Conservation (phyloP, 768 basidiomycete genomes). For the Chalciporus chontae region DNA sequence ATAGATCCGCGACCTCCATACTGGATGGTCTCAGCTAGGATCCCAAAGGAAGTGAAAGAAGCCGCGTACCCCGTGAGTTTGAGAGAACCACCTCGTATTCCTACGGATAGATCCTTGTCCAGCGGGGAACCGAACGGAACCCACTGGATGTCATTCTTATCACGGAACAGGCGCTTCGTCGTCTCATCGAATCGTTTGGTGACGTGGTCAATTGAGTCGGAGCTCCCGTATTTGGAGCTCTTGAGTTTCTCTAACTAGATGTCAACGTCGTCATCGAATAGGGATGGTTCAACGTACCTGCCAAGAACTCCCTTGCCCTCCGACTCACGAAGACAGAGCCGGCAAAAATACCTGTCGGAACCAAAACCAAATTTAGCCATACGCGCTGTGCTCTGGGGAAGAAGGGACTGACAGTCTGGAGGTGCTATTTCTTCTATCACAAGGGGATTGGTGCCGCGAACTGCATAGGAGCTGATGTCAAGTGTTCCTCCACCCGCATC, state of each 20-base stretch:
- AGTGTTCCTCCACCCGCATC: conserved; percentile 82
- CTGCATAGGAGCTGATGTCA: conserved; percentile 78
- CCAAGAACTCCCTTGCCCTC: conserved; percentile 66
- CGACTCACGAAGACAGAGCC: conserved; percentile 82
- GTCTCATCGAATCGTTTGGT: conserved; percentile 80
- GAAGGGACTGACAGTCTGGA: conserved; percentile 59
- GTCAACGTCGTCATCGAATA: conserved; percentile 3
- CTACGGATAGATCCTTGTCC: conserved; percentile 67
- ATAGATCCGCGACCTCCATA: conserved; percentile 61
- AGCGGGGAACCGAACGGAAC: conserved; percentile 75
- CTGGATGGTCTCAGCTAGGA: conserved; percentile 19
- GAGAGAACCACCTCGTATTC: conserved; percentile 69
- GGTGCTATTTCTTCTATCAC: conserved; percentile 83
- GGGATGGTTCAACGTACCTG: conserved; percentile 40
- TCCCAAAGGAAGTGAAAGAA: conserved; percentile 8
- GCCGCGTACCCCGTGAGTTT: conserved; percentile 62
- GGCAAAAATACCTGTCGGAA: conserved; percentile 64
- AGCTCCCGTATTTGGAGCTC: conserved; percentile 66
- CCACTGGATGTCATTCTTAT: conserved; percentile 64
- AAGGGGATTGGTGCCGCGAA: conserved; percentile 63
- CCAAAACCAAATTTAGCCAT: conserved; percentile 7
- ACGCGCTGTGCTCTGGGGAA: neutral
- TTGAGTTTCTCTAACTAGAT: conserved; percentile 59
- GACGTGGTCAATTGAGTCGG: conserved; percentile 74
- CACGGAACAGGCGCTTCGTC: conserved; percentile 75